These are phyloP conservation scores for Cenchrus purpureus DNA, from an alignment of 176 grass and related monocot genomes.

Conservation along the genomic window DNA sequence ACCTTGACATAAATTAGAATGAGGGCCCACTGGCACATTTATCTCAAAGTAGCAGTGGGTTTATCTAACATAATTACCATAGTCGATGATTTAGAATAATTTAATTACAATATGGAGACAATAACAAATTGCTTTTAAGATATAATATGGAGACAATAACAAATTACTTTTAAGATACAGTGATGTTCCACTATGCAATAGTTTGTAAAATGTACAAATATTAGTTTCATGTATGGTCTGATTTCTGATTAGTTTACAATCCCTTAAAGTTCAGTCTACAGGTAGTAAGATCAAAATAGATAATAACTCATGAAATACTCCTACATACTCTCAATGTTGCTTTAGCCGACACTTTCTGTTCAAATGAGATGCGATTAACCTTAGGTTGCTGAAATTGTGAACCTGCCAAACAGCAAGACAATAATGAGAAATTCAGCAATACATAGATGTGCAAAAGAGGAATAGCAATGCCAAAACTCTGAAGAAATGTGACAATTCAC, in stretches of 20 bases:
- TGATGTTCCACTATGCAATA: not conserved
- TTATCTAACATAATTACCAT: not conserved
- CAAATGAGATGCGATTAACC: constrained; percentile 46
- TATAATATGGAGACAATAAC: not conserved
- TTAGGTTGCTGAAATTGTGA: constrained; percentile 14
- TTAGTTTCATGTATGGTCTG: not conserved
- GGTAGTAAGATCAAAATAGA: constrained; percentile 15
- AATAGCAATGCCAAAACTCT: not conserved
- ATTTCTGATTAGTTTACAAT: constrained; percentile 11
- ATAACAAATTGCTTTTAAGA: not conserved
- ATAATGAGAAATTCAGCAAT: constrained; percentile 11
- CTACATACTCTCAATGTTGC: constrained; percentile 33
- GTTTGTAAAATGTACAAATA: not conserved
- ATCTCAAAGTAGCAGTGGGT: not conserved
- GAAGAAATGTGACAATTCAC: constrained; percentile 5
- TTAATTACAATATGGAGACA: not conserved
- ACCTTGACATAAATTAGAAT: not conserved
- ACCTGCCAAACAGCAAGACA: constrained; percentile 20
- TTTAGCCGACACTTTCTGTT: constrained; percentile 33
- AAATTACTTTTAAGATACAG: not conserved
- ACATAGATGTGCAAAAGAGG: not conserved
- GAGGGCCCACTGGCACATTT: not conserved
- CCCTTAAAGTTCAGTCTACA: not conserved
- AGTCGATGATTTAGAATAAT: not conserved
- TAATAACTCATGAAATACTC: not conserved